Percentiles rank a stretch among this genome's conserved stretches.
These are phyloP conservation scores for Cucumis sativus DNA, from an alignment of 306 rosid species.

Conservation along the genomic window DNA sequence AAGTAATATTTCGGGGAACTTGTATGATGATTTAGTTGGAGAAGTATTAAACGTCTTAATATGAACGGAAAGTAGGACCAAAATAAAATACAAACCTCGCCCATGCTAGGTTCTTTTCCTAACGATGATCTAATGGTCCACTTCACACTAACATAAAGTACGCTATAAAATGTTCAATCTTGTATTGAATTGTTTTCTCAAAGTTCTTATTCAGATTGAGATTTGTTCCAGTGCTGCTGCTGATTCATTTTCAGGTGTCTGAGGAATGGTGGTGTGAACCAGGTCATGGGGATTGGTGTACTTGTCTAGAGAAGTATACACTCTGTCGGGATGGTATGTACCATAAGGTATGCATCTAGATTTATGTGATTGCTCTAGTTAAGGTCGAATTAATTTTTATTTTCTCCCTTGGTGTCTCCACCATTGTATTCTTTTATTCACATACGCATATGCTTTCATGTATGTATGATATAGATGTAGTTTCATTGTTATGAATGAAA, in stretches of 20 bases:
- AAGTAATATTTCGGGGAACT: neutral
- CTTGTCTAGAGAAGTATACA: constrained; percentile 75
- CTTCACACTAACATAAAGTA: neutral
- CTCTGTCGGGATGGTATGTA: constrained; percentile 91
- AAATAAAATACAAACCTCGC: neutral
- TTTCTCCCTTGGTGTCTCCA: neutral
- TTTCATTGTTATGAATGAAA: neutral
- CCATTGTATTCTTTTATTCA: neutral
- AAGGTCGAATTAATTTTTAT: neutral
- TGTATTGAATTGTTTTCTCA: neutral
- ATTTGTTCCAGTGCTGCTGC: neutral
- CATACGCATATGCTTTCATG: neutral
- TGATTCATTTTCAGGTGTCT: constrained; percentile 47
- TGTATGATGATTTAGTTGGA: neutral
- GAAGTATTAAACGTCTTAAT: neutral
- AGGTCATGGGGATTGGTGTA: constrained; percentile 96
- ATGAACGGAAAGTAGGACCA: neutral
- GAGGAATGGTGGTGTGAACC: constrained; percentile 99
- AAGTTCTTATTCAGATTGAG: neutral
- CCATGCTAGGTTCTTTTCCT: neutral
- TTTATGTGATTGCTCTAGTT: neutral
- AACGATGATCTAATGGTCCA: neutral
- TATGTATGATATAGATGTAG: too few species aligned
- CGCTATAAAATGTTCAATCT: neutral
- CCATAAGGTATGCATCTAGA: constrained; percentile 63